Base-by-base conservation (phyloP, 163 green algal species). In the Scenedesmus sp. region DNA sequence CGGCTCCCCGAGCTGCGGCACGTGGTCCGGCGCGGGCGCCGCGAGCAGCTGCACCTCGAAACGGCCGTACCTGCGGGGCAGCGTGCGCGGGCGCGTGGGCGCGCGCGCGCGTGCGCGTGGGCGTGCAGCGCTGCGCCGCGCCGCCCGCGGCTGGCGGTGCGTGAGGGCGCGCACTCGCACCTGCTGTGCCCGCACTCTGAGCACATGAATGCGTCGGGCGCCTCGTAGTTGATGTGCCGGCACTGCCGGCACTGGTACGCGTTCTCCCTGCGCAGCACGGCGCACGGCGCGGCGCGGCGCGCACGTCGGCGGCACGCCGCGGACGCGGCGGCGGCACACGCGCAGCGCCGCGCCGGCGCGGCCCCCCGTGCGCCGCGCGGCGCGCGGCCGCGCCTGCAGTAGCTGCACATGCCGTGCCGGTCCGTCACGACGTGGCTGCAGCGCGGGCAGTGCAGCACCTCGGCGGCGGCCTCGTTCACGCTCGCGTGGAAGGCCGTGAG, bases 151-250 rank as follows among this genome's bases (percentile, higher is more conserved):
- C n/a, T 56, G 47, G 17, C 47, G 17, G 47, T n/a, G 14, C 47
- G 47, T n/a, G 47, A 56, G 47, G 17, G 47, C 47, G 14, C 14
- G 14, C 14, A 14, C 47, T n/a, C 14, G 51, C 64, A 63, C 4
- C 71, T 36, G 60, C 72, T 80, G 72, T 80, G 60, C 0, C 72
- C 72, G 47, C 72, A 80, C 44, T 71, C 72, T 15, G 45, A 1
- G 60, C 72, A 80, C 9, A 80, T 53, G 72, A 80, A 80, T 28
- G 72, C 72, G 44, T 70, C 72, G 10, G 72, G 72, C 5, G 72
- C 72, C n/a, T 80, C 44, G 33, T 80, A 80, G 60, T 70, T 80
- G 72, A 80, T 72, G 31, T 70, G 42, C n/a, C 72, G 56, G 60
- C 72, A 80, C 56, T 80, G 72, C 17, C 70, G 57, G 57, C 70